Evolutionary conservation across 2,329 filamentous ascomycete genomes (phyloP).

Genomic region (Colletotrichum trifolii): DNA sequence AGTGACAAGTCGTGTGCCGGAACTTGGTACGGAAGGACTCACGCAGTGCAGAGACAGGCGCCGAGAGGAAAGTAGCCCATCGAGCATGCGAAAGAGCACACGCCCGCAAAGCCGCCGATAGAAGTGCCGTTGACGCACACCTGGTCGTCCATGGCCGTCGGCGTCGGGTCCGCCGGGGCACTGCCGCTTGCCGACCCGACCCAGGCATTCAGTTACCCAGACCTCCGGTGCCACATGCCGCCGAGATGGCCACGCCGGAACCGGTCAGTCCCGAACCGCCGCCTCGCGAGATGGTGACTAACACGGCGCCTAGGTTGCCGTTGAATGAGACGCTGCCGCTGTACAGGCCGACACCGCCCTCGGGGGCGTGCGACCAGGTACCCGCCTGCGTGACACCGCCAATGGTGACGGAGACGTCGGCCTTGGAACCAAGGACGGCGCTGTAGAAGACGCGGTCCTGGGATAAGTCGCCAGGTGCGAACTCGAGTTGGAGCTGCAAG

Average conservation of each 20-base stretch:
- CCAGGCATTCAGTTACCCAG: constrained; percentile 27
- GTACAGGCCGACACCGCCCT: constrained; percentile 42
- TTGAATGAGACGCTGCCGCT: constrained; percentile 42
- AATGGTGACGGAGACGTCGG: neutral
- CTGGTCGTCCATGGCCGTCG: constrained; percentile 14
- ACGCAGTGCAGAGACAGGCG: constrained; percentile 46
- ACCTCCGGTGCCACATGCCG: constrained; percentile 10
- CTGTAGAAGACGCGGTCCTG: constrained; percentile 39
- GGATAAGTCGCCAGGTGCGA: constrained; percentile 35
- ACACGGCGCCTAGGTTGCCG: constrained; percentile 42
- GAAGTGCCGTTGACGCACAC: constrained; percentile 43
- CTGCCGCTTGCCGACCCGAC: constrained; percentile 7
- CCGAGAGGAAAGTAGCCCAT: constrained; percentile 46
- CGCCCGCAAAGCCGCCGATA: constrained; percentile 46
- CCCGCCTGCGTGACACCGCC: neutral
- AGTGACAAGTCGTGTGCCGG: no score
- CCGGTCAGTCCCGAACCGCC: neutral
- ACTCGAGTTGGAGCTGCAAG: constrained; percentile 40
- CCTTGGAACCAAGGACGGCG: neutral
- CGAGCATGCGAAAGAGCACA: constrained; percentile 46
- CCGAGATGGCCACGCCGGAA: constrained; percentile 13
- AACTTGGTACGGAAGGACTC: constrained; percentile 39
- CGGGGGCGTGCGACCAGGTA: neutral
- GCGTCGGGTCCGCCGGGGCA: neutral
- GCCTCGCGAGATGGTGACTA: constrained; percentile 46